Percentiles rank a stretch among this genome's conserved stretches.
phyloP scores from a whole-genome alignment of 257 asterid genomes.

The Solanum pennellii region DNA sequence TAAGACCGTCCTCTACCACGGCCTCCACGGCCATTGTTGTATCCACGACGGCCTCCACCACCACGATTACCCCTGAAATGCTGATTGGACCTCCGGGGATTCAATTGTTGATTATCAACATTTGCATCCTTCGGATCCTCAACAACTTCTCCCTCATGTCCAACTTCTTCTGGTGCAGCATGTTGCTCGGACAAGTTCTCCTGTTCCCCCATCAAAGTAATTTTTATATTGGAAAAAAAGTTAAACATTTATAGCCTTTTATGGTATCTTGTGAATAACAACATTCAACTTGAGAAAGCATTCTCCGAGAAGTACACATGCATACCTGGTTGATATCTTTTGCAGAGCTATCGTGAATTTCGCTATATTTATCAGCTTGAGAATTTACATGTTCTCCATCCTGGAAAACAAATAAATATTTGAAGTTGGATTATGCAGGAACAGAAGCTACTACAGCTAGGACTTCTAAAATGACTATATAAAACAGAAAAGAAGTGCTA shows the following conservation, averaged over 20 bases:
- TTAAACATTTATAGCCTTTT: not conserved
- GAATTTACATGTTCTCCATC: not conserved
- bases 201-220: not conserved
- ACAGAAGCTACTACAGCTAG: not conserved
- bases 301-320: not conserved
- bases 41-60: slow-evolving; percentile 30
- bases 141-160: not conserved
- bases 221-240: not conserved
- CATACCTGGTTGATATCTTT: not conserved
- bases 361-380: not conserved
- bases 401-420: not conserved
- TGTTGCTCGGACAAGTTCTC: not conserved
- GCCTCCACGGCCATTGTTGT: slow-evolving; percentile 12
- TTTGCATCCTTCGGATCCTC: slow-evolving; percentile 22
- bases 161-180: not conserved
- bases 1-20: slow-evolving; percentile 24
- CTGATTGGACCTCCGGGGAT: slow-evolving; percentile 21
- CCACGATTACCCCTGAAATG: slow-evolving; percentile 40
- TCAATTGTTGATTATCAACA: slow-evolving; percentile 7
- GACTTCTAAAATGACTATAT: not conserved
- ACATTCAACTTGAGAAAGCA: not conserved
- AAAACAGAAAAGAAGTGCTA: not conserved
- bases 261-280: not conserved
- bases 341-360: not conserved
- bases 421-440: not conserved